Evolutionary conservation across 2,329 filamentous ascomycete species (phyloP).

Genomic region (Penicillium paneum): DNA sequence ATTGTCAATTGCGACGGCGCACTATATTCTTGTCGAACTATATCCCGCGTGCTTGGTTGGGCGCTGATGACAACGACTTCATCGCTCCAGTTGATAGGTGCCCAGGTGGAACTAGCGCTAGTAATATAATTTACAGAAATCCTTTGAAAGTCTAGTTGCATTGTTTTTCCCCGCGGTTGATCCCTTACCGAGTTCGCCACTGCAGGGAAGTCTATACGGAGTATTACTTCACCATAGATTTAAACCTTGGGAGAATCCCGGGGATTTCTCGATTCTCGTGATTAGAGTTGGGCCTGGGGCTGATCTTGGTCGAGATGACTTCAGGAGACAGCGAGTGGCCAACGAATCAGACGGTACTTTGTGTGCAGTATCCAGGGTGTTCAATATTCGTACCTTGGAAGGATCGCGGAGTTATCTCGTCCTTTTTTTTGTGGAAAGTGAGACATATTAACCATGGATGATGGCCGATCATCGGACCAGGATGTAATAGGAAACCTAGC

Average conservation of each 20-base stretch:
- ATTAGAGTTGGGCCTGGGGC: not conserved
- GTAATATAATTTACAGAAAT: not conserved
- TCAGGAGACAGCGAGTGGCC: not conserved
- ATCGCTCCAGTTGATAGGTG: not conserved
- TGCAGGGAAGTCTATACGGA: not conserved
- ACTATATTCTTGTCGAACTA: too few relatives aligned
- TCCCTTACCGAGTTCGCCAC: slow-evolving; percentile 2
- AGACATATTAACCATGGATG: not conserved
- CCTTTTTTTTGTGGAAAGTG: not conserved
- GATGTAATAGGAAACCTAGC: not conserved
- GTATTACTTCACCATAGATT: not conserved
- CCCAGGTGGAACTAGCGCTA: not conserved
- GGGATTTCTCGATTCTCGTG: not conserved
- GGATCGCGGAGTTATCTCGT: not conserved
- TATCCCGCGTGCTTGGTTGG: not conserved
- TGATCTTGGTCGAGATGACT: not conserved
- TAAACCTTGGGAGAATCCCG: not conserved
- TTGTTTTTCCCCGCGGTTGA: not conserved
- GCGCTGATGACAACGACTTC: not conserved
- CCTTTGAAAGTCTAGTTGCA: not conserved
- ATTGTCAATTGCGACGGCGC: too few relatives aligned
- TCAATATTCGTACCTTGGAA: not conserved
- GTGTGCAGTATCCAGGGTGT: not conserved
- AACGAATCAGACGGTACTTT: not conserved
- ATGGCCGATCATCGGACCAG: slow-evolving; percentile 1